Base-by-base conservation (phyloP, 441 rosid genomes). In the Populus tomentosa region DNA sequence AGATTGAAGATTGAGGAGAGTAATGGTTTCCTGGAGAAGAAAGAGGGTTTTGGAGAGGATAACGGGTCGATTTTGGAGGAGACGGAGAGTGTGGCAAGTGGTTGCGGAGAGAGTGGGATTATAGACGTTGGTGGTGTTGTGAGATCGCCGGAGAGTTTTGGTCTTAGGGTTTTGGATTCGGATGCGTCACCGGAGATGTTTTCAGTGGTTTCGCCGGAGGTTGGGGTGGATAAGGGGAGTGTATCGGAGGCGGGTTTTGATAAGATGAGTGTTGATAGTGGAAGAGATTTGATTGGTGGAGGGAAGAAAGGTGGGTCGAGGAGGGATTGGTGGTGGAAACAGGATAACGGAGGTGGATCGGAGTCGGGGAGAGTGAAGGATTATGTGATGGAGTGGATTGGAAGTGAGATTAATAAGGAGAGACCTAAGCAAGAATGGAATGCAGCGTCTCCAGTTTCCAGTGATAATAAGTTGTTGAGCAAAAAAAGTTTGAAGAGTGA, bases 301-400 rank as follows among this genome's bases (percentile, higher is more conserved):
- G 79, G 84, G 36, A 82, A 83, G 71, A 90, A 84, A 69, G 87
- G 83, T n/a, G 83, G 90, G 46, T 93, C 93, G 6, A 88, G 85
- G 83, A 86, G 92, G 73, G 93, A 93, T 78, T 89, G 95, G 97
- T 93, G 97, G 95, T 93, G 95, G 97, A 91, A 90, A 83, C 95
- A 93, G 81, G 94, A 92, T 80, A 87, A 81, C 71, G 91, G 83
- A 66, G 91, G 87, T 33, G 93, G 84, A n/a, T 78, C 83, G 21
- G 94, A 88, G 71, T 86, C 96, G 20, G 98, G 94, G 67, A 84
- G 90, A 71, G 89, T 92, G 68, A 94, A 92, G 76, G 98, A 94
- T 80, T 94, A 94, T 63, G 96, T 94, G 38, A 90, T 90, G 96
- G 98, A 94, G 56, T 94, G 97, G 98, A 94, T 91, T 79, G 97